Conservation (phyloP, 345 rosid genomes). For the Isatis tinctoria region DNA sequence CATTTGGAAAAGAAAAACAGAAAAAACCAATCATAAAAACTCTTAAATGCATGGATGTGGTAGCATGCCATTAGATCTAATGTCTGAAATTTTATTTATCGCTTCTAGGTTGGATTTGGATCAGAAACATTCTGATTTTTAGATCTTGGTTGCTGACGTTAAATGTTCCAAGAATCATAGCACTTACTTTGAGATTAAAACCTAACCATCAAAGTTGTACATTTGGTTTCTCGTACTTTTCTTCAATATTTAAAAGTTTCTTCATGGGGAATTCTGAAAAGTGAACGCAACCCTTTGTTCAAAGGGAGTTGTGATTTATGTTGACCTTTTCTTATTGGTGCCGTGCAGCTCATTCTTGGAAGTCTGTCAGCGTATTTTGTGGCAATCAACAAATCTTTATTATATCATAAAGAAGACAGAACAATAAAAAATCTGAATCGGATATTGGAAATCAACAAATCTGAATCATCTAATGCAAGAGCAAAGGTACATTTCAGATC, state of each 20-base stretch:
- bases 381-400: background rate
- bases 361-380: background rate
- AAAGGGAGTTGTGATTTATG: background rate
- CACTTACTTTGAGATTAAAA: background rate
- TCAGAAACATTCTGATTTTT: background rate
- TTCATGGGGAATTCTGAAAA: background rate
- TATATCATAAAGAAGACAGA: background rate
- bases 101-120: background rate
- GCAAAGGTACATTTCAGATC: conserved; percentile 18
- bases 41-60: background rate
- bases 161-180: background rate
- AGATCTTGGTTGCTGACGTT: background rate
- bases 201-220: background rate
- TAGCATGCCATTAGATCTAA: background rate
- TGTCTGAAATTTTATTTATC: background rate
- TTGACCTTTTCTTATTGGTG: background rate
- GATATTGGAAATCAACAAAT: conserved; percentile 2
- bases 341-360: conserved; percentile 11
- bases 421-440: background rate
- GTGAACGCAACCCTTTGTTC: background rate
- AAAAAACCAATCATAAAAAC: background rate
- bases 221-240: background rate
- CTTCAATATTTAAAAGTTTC: background rate
- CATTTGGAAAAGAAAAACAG: background rate
- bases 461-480: background rate